Conservation (phyloP, 2,329 filamentous ascomycete species). For the Penicillium verrucosum region DNA sequence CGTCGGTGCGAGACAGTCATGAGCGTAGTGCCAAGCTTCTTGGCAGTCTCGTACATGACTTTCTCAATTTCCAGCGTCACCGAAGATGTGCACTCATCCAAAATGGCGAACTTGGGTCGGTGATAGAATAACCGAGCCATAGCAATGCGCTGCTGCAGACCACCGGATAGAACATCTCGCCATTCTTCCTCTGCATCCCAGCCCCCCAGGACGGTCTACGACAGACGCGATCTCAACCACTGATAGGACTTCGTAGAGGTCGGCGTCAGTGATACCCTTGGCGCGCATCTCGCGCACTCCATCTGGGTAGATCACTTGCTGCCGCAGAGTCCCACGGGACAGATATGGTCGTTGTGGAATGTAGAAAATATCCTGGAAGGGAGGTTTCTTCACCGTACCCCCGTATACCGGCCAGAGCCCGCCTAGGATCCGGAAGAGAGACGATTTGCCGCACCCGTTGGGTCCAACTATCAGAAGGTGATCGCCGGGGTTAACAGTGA, state of each 20-base stretch:
- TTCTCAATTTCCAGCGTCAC: conserved; percentile 95
- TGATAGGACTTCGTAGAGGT: conserved; percentile 72
- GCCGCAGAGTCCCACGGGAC: conserved; percentile 83
- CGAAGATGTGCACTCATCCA: conserved; percentile 93
- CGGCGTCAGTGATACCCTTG: conserved; percentile 75
- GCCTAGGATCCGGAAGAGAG: conserved; percentile 90
- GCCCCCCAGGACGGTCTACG: conserved; percentile 69
- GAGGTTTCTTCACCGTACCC: conserved; percentile 85
- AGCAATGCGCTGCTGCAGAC: conserved; percentile 90
- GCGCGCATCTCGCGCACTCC: conserved; percentile 80
- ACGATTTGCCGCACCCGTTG: conserved; percentile 96
- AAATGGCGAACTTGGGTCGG: conserved; percentile 84
- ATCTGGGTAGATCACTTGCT: conserved; percentile 97
- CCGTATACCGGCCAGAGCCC: conserved; percentile 98
- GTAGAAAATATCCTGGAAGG: conserved; percentile 93
- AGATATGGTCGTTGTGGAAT: conserved; percentile 95
- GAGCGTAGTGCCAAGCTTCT: conserved; percentile 83
- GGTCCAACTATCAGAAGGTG: conserved; percentile 93
- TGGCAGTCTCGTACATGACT: conserved; percentile 96
- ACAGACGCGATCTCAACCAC: conserved; percentile 81
- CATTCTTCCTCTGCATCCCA: conserved; percentile 97
- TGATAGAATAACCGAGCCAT: conserved; percentile 97
- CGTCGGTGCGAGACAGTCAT: conserved; percentile 94
- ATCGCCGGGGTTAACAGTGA: conserved; percentile 79
- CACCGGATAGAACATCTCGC: conserved; percentile 89